These are phyloP conservation scores for Zygoascus flipseniorum DNA, from an alignment of 805 yeast genomes.

Conservation along the genomic window DNA sequence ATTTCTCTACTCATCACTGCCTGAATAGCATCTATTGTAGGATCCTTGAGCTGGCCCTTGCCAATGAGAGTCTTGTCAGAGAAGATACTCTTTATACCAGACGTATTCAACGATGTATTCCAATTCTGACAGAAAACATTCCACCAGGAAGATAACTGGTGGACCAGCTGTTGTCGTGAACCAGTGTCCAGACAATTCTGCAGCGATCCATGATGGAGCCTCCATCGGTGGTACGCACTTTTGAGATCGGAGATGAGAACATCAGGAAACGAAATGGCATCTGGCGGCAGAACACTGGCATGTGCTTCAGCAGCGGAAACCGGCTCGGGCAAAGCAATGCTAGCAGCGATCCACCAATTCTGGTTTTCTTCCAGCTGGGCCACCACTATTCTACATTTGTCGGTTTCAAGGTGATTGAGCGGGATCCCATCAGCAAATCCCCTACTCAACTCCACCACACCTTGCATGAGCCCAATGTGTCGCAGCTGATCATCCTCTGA, in stretches of 20 bases:
- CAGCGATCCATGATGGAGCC: conserved; percentile 28
- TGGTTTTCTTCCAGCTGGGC: conserved; percentile 19
- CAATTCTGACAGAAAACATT: conserved; percentile 16
- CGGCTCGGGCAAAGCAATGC: conserved; percentile 19
- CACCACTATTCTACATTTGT: conserved; percentile 26
- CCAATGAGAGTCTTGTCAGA: conserved; percentile 11
- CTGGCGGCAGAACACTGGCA: background rate
- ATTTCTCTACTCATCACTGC: conserved; percentile 8
- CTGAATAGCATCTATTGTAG: conserved; percentile 14
- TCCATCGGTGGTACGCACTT: conserved; percentile 29
- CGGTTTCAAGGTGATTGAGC: conserved; percentile 27
- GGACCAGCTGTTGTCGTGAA: conserved; percentile 4
- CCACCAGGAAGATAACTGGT: conserved; percentile 17
- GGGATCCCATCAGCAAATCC: conserved; percentile 17
- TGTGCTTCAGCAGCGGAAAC: background rate
- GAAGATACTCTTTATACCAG: conserved; percentile 11
- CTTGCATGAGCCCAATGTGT: conserved; percentile 37
- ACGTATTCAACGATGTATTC: conserved; percentile 11
- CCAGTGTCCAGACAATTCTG: background rate
- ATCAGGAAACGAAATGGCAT: conserved; percentile 19
- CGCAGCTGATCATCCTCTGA: conserved; percentile 30
- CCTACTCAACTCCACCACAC: conserved; percentile 24
- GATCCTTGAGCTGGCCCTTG: conserved; percentile 11
- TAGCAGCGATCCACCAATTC: conserved; percentile 28
- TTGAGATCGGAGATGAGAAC: conserved; percentile 25